phyloP scores from a whole-genome alignment of 768 basidiomycete species.

The Kwoniella newhampshirensis region DNA sequence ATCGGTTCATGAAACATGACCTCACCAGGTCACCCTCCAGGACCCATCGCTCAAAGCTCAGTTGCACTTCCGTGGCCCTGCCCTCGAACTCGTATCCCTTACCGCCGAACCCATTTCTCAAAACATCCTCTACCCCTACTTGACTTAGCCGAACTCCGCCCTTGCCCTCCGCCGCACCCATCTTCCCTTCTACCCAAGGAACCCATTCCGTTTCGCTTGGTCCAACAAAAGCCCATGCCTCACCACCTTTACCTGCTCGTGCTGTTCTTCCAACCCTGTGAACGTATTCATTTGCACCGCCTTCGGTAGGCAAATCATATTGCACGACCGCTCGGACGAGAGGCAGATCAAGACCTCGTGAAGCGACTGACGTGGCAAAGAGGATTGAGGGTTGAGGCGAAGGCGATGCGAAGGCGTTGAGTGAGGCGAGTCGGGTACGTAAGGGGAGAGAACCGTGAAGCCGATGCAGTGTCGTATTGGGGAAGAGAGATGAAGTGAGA shows the following conservation, averaged over 20 bases:
- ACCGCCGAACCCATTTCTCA: constrained; percentile 83
- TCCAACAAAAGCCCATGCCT: constrained; percentile 88
- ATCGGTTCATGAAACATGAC: too few relatives aligned
- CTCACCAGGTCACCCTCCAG: constrained; percentile 68
- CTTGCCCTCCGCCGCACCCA: constrained; percentile 60
- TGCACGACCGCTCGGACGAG: constrained; percentile 92
- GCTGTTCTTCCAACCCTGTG: constrained; percentile 97
- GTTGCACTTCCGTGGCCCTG: constrained; percentile 91
- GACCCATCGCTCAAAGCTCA: constrained; percentile 94
- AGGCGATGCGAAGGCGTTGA: constrained; percentile 71
- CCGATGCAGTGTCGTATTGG: constrained; percentile 76
- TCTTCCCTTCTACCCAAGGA: constrained; percentile 79
- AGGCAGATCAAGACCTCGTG: constrained; percentile 94
- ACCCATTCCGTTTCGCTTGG: constrained; percentile 89
- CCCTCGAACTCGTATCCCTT: constrained; percentile 75
- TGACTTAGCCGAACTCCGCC: constrained; percentile 59
- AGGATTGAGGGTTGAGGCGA: constrained; percentile 64
- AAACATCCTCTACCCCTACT: constrained; percentile 67
- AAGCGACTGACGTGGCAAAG: constrained; percentile 94
- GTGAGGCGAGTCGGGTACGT: constrained; percentile 71
- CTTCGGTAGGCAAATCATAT: constrained; percentile 96
- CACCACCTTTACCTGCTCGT: constrained; percentile 90
- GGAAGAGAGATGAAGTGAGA: constrained; percentile 71
- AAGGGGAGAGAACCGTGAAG: constrained; percentile 91
- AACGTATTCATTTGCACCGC: constrained; percentile 92